These are phyloP conservation scores for Botrytis sinoallii DNA, from an alignment of 2,329 filamentous ascomycete species.

Conservation along the genomic window DNA sequence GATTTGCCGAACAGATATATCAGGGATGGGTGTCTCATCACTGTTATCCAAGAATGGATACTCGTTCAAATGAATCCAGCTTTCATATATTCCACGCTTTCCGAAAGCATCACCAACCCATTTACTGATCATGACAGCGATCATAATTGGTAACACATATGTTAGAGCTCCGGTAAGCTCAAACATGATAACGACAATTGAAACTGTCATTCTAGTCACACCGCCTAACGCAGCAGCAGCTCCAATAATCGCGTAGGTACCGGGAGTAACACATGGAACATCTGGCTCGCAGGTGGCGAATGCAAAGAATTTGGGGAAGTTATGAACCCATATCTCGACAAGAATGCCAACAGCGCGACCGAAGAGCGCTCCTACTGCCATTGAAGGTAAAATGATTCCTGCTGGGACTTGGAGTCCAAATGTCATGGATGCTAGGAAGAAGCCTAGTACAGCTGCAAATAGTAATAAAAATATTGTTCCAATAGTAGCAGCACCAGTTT, in stretches of 20 bases:
- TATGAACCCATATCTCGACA: slow-evolving; percentile 82
- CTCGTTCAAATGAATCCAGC: slow-evolving; percentile 94
- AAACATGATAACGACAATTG: slow-evolving; percentile 99
- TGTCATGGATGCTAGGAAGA: slow-evolving; percentile 80
- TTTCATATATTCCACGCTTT: slow-evolving; percentile 91
- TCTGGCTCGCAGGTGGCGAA: slow-evolving; percentile 50
- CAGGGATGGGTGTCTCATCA: slow-evolving; percentile 73
- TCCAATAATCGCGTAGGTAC: slow-evolving; percentile 94
- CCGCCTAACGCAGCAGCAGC: slow-evolving; percentile 92
- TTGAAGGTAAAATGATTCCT: slow-evolving; percentile 91
- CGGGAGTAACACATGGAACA: slow-evolving; percentile 83
- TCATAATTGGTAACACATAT: slow-evolving; percentile 98
- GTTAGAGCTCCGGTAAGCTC: slow-evolving; percentile 94
- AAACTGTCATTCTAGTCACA: slow-evolving; percentile 93
- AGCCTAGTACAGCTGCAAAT: slow-evolving; percentile 77
- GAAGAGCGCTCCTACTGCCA: slow-evolving; percentile 89
- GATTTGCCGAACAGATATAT: slow-evolving; percentile 79
- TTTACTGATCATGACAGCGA: slow-evolving; percentile 96
- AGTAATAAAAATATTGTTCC: slow-evolving; percentile 80
- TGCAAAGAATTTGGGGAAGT: slow-evolving; percentile 15
- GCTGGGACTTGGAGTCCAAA: slow-evolving; percentile 94
- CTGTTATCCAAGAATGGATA: slow-evolving; percentile 95
- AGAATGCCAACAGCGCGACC: slow-evolving; percentile 87
- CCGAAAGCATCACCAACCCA: slow-evolving; percentile 97
- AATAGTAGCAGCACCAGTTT: slow-evolving; percentile 76